These are phyloP conservation scores for Dactylonectria macrodidyma DNA, from an alignment of 2,329 filamentous ascomycete genomes.

Conservation along the genomic window DNA sequence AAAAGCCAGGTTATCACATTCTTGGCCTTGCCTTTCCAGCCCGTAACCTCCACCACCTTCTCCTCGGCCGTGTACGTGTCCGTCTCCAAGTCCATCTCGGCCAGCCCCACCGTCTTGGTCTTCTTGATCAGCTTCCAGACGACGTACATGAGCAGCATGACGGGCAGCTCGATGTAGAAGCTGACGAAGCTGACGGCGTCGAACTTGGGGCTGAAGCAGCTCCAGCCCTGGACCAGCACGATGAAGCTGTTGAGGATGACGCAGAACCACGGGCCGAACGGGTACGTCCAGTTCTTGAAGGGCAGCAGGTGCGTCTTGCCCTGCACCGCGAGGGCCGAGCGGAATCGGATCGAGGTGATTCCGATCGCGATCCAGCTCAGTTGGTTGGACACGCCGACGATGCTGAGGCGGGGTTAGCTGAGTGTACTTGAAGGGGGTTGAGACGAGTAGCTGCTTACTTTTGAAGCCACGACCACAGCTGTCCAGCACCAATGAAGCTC, in stretches of 20 bases:
- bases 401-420: constrained; percentile 52
- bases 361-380: constrained; percentile 77
- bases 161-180: constrained; percentile 73
- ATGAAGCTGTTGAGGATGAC: constrained; percentile 72
- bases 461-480: constrained; percentile 77
- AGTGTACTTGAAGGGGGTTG: not conserved
- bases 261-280: constrained; percentile 70
- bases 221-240: constrained; percentile 76
- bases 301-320: constrained; percentile 73
- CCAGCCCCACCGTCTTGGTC: constrained; percentile 69
- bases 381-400: constrained; percentile 78
- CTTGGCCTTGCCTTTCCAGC: constrained; percentile 64
- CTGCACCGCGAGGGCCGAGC: constrained; percentile 68
- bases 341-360: constrained; percentile 76
- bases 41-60: constrained; percentile 45
- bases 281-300: constrained; percentile 78
- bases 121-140: constrained; percentile 81
- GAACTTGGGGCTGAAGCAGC: constrained; percentile 72
- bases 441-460: constrained; percentile 61
- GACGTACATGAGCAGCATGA: constrained; percentile 75
- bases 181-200: constrained; percentile 73
- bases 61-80: constrained; percentile 69
- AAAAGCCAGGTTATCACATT: constrained; percentile 53
- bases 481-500: constrained; percentile 75
- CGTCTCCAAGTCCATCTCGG: constrained; percentile 75